Evolutionary conservation across 2,329 filamentous ascomycete species (phyloP).

Genomic region (Polychaeton citri): DNA sequence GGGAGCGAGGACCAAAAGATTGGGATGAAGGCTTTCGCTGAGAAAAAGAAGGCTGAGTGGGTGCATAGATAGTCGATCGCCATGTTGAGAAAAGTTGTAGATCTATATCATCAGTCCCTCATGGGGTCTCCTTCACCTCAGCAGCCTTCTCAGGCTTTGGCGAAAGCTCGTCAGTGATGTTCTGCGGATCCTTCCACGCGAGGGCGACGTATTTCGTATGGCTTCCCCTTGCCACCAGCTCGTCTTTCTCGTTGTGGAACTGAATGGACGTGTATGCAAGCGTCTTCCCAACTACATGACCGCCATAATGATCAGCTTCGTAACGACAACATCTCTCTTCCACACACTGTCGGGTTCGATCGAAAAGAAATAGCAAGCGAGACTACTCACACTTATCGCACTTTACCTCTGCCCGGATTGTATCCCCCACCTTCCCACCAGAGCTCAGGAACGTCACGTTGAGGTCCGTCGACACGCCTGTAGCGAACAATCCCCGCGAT

Average conservation of each 20-base stretch:
- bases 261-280: conserved; percentile 50
- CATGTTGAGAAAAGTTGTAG: too few relatives aligned
- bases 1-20: conserved; percentile 96
- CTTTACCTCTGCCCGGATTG: conserved; percentile 36
- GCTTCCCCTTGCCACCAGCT: conserved; percentile 50
- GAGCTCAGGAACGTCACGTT: conserved; percentile 53
- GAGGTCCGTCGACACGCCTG: conserved; percentile 53
- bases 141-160: conserved; percentile 17
- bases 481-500: conserved; percentile 50
- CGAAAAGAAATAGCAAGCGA: too few relatives aligned
- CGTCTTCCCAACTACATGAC: conserved; percentile 46
- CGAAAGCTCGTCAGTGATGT: conserved; percentile 45
- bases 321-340: too few relatives aligned
- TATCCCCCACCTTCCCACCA: conserved; percentile 49
- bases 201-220: conserved; percentile 51
- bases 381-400: conserved; percentile 52
- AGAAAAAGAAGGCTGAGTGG: conserved; percentile 92
- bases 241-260: conserved; percentile 45
- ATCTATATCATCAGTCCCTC: not conserved
- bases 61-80: conserved; percentile 61
- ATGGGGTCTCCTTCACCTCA: too few relatives aligned
- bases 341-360: too few relatives aligned
- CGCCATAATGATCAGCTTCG: not conserved
- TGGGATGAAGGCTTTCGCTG: conserved; percentile 80
- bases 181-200: conserved; percentile 50